Evolutionary conservation across 176 grass and related monocot species (phyloP).

Genomic region (Chrysopogon serrulatus): DNA sequence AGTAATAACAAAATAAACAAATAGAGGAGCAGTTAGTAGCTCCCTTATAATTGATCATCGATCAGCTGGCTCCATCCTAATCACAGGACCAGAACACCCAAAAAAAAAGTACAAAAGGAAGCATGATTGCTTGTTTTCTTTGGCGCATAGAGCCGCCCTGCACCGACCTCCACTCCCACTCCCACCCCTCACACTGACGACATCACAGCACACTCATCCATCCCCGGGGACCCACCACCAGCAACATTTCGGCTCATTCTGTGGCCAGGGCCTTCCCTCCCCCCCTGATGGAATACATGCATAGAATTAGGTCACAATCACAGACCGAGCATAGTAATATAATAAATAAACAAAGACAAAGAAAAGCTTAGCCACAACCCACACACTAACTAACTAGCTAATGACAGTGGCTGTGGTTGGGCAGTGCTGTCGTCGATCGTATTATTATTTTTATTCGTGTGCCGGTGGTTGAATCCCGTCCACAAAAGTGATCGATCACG

Average conservation of each 20-base stretch:
- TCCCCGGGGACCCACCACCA: background rate
- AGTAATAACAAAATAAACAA: background rate
- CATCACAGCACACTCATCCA: background rate
- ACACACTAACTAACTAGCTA: background rate
- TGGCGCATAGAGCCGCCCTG: conserved; percentile 19
- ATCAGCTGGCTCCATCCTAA: background rate
- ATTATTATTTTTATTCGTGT: too few species aligned
- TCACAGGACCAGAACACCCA: background rate
- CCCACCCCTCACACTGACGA: background rate
- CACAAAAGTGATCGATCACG: conserved; percentile 1
- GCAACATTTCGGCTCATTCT: conserved; percentile 12
- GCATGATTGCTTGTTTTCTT: background rate
- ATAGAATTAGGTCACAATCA: conserved; percentile 1
- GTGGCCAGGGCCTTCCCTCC: background rate
- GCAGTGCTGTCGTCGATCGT: background rate
- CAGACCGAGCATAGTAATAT: background rate
- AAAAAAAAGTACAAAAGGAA: background rate
- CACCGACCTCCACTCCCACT: conserved; percentile 12
- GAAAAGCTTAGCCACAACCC: conserved; percentile 10
- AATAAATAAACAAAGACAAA: background rate
- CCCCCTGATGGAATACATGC: background rate
- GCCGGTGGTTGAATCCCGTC: conserved; percentile 26
- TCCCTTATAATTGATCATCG: background rate
- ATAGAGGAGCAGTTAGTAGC: background rate
- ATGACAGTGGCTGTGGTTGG: background rate